Evolutionary conservation across 495 filamentous ascomycete genomes (phyloP), one percentile per base, ranked within the genome.

Genomic region (Penicillium macrosclerotiorum): DNA sequence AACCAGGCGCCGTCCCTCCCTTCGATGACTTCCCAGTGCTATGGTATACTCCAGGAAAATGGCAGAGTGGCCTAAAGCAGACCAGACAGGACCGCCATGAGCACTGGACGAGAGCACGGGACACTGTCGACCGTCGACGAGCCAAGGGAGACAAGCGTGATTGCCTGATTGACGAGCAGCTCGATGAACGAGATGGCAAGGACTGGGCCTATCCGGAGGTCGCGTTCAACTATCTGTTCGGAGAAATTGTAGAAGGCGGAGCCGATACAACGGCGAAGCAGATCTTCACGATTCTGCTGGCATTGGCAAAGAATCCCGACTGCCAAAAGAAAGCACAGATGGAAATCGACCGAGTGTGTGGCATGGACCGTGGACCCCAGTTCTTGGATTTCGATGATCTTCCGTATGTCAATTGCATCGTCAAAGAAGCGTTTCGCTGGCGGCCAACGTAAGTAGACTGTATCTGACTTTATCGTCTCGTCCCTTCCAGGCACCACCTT

Each of bases 1-100:
- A 75, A 38, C 24, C 62, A 2, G 75, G 73, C 13, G 63, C 63
- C 7, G 76, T 68, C 5, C 75, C 75, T 0, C 74, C 75, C 0
- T 67, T 77, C 0, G 73, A 78, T 41, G 54, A 68, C n/a, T 71
- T 67, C 43, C 66, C 73, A 5, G 49, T 69, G 8, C 53, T 77
- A 30, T 60, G 69, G 19, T 59, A 41, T 72, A 74, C 1, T 49
- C 77, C 50, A 16, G 18, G 3, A 41, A 73, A 0, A 56, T 74
- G 1, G 63, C 63, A 4, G 71, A 59, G 13, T 78, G 72, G 71
- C 46, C 37, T 8, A 49, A 48, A 16, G 57, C 70, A 5, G 57
- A 72, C 2, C 42, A 33, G 24, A 32, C 59, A 20, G 65, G 75
- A 7, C n/a, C n/a, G n/a, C n/a, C n/a, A n/a, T n/a, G 50, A 63